phyloP scores from a whole-genome alignment of 306 rosid species.

The Begonia fuchsioides region DNA sequence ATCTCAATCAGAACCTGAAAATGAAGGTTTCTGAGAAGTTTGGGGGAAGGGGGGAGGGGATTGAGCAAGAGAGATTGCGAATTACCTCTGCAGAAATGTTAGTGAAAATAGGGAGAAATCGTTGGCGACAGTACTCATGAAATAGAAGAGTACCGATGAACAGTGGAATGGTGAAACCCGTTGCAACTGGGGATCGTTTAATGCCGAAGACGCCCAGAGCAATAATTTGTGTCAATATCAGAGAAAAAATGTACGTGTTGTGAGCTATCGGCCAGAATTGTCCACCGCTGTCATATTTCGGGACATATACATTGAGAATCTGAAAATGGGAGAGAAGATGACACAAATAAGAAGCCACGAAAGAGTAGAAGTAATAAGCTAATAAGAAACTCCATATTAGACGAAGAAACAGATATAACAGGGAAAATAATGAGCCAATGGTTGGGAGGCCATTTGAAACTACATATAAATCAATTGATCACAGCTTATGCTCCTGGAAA shows the following conservation, averaged over 20 bases:
- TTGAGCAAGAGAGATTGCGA: background rate
- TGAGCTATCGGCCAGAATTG: constrained; percentile 70
- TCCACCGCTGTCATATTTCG: constrained; percentile 65
- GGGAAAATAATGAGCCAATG: no score
- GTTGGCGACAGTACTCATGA: constrained; percentile 64
- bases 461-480: no score
- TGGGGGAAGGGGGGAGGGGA: background rate
- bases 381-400: no score
- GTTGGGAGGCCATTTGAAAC: no score
- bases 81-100: constrained; percentile 62
- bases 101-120: constrained; percentile 58
- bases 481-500: no score
- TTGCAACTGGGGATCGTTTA: constrained; percentile 47
- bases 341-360: background rate
- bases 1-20: constrained; percentile 61
- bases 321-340: constrained; percentile 12
- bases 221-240: constrained; percentile 56
- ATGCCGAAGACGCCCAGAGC: constrained; percentile 83
- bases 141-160: constrained; percentile 56
- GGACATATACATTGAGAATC: constrained; percentile 70
- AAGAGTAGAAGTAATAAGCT: background rate
- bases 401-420: no score
- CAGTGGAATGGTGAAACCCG: constrained; percentile 74
- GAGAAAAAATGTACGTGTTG: constrained; percentile 49
- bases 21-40: constrained; percentile 1